Base-by-base conservation (phyloP, 148 eudicot species). In the Mesembryanthemum crystallinum region DNA sequence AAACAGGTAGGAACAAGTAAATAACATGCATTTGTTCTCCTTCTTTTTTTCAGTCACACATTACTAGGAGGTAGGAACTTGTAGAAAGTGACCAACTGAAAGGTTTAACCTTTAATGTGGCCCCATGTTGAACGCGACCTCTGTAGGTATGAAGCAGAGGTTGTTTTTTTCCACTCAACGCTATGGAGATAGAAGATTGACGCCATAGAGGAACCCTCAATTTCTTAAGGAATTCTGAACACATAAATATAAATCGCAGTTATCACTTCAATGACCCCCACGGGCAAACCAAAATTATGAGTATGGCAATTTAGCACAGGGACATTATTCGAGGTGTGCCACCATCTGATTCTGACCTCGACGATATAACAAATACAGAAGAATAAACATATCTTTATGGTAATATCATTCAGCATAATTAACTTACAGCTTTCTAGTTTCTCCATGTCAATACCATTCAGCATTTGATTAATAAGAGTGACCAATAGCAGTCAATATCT, bases 51-150 rank as follows among this genome's bases (percentile, higher is more conserved):
- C 27, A 35, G 18, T 12, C 27, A 55, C 39, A 49, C 17, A 33
- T 20, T 43, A 42, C 51, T 37, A 63, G 21, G 42, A 69, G 32
- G 39, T 37, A 63, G 21, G 42, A 69, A 79, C 25, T 73, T 28
- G 29, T n/a, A 42, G 5, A 45, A 73, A 9, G 33, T 20, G 67
- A 64, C 47, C n/a, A 67, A 68, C 63, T 69, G 62, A 72, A 72
- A 47, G 59, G n/a, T n/a, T 67, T 32, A 68, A 90, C 92, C 92
- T 87, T 87, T 33, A 82, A 24, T 35, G 35, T 3, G 64, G 62
- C 80, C 33, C 64, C 77, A 79, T 87, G 73, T 66, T 37, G 79
- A 74, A 70, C 47, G 27, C 45, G 77, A 72, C 81, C 64, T 74
- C 73, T 81, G 27, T 45, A n/a, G 28, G 55, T 74, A 83, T 69